Percentiles rank a stretch among this genome's conserved stretches.
Conservation (phyloP, 805 yeast species). For the Jamesozyma hellenica region DNA sequence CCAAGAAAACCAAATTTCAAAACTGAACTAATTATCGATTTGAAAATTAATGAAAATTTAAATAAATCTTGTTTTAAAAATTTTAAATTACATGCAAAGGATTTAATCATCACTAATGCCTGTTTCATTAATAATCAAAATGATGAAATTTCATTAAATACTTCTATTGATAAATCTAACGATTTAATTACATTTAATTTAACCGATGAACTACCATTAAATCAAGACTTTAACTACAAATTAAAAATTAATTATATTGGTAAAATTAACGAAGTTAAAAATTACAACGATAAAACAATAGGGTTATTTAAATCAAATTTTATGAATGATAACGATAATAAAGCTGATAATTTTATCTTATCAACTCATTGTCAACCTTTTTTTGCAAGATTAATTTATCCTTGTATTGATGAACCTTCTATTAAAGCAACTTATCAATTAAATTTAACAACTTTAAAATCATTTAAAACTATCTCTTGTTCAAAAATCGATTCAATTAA, state of each 20-base stretch:
- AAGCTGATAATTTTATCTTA: conserved; percentile 41
- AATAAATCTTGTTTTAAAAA: neutral
- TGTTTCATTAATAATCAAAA: conserved; percentile 26
- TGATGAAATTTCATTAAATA: conserved; percentile 11
- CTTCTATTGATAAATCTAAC: conserved; percentile 14
- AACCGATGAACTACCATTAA: neutral
- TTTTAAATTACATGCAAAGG: conserved; percentile 23
- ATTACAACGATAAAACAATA: conserved; percentile 45
- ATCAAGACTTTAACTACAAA: neutral
- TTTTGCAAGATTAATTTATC: conserved; percentile 53
- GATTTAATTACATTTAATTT: conserved; percentile 6
- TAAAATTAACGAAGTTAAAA: conserved; percentile 38
- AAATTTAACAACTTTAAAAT: conserved; percentile 22
- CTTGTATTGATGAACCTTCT: conserved; percentile 59
- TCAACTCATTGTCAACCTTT: conserved; percentile 70
- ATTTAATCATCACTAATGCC: conserved; percentile 33
- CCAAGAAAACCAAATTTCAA: conserved; percentile 40
- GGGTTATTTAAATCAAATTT: conserved; percentile 66
- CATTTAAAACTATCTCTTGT: conserved; percentile 1
- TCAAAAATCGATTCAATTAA: neutral
- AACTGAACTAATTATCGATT: conserved; percentile 25
- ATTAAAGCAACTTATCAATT: conserved; percentile 44
- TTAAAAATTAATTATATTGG: conserved; percentile 38
- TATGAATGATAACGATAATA: conserved; percentile 40
- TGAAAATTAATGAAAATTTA: conserved; percentile 1